Evolutionary conservation across 73 alveolate genomes (phyloP), one percentile per base, ranked within the genome.

Genomic region (Paraurostyla sp.): DNA sequence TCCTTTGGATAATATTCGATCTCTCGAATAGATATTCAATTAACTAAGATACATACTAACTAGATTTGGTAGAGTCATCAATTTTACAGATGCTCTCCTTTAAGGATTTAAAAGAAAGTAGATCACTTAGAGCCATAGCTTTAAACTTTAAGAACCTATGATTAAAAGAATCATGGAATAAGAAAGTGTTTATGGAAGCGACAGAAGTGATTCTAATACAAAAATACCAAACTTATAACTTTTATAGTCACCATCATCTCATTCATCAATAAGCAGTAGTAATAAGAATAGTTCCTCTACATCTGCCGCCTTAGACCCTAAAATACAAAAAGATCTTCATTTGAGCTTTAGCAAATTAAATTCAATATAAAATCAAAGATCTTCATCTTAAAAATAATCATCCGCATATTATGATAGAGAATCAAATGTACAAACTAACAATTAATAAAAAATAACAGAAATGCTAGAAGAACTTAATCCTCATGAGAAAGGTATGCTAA

Each of bases 31-130:
- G 7, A 27, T 73, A 1, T 49, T 73, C 86, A 43, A 56, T 30
- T 25, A 73, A 45, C 22, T 73, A 1, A 3, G 86, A 3, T 73
- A 48, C 32, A 2, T 73, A 0, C 30, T 73, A 27, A 49, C 86
- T 13, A 73, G 86, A 48, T 73, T 73, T 30, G 86, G 86, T 45
- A 73, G 86, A 25, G 71, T 73, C 18, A 73, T 73, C n/a, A 73
- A 73, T 48, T 43, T 73, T 43, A 46, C 51, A 0, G 86, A 73
- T 48, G 86, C 46, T 2, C 82, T 65, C 16, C 1, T 4, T 16
- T 23, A 65, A 35, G 82, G 60, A 2, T 65, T 38, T 38, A 65
- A 65, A 40, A 65, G 82, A 38, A 65, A 65, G 38, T 38, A 65
- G 25, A 38, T 38, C 58, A 38, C 82, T 33, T 11, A 18, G 35